A percentile compares a stretch with the other conserved stretches of the same genome.
Evolutionary conservation across 495 filamentous ascomycete genomes (phyloP).

Genomic region (Penicillium parvum): DNA sequence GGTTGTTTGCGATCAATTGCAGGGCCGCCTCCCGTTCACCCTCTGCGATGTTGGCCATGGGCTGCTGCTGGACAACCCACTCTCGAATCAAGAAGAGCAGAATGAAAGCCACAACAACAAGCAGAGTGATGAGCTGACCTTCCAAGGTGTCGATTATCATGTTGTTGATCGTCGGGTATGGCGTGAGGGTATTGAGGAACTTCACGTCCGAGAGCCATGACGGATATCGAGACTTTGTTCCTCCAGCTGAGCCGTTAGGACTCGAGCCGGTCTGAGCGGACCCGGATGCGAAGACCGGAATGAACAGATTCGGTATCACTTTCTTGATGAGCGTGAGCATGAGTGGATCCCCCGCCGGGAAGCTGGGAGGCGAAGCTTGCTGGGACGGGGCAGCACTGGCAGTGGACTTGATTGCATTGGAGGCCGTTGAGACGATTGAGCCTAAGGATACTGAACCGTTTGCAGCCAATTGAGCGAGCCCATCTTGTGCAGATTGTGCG

Average conservation of each 20-base stretch:
- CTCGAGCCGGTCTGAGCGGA: constrained; percentile 11
- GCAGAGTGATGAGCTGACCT: constrained; percentile 85
- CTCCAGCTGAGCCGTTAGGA: constrained; percentile 20
- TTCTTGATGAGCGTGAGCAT: constrained; percentile 46
- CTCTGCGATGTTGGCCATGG: constrained; percentile 58
- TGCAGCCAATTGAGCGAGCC: constrained; percentile 14
- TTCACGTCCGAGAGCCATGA: constrained; percentile 65
- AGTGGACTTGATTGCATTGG: constrained; percentile 24
- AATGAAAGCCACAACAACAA: constrained; percentile 89
- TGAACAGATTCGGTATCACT: constrained; percentile 35
- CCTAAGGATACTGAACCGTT: constrained; percentile 38
- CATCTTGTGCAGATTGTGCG: constrained; percentile 11
- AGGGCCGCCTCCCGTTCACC: constrained; percentile 45
- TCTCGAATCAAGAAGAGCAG: constrained; percentile 93
- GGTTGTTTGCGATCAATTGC: constrained; percentile 39
- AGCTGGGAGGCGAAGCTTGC: constrained; percentile 40
- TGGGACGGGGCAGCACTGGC: constrained; percentile 22
- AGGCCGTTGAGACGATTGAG: constrained; percentile 21
- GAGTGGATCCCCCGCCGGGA: constrained; percentile 45
- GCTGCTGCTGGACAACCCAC: constrained; percentile 97
- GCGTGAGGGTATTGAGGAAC: constrained; percentile 69
- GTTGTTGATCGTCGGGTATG: constrained; percentile 68
- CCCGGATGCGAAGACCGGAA: constrained; percentile 35
- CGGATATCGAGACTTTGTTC: constrained; percentile 31
- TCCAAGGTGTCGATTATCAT: constrained; percentile 80